Evolutionary conservation across 78 protist genomes (phyloP), one percentile per base, ranked within the genome.

Genomic region (Dictyostelium brefeldianum): DNA sequence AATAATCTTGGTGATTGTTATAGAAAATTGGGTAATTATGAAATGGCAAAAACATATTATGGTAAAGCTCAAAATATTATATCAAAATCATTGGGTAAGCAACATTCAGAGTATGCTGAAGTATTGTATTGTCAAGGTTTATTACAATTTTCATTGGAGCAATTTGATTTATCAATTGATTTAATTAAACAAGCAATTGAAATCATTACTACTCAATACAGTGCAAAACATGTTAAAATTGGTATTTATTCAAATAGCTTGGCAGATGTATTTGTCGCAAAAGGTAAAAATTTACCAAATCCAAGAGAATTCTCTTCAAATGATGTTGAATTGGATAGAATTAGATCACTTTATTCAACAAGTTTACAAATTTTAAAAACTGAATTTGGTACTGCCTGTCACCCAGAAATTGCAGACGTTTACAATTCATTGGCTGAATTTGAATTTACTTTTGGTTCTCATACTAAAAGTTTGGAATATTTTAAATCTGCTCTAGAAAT

Each of bases 31-130:
- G 62, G 46, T 20, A 59, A 78, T 9, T 59, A 31, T 64, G 85
- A 74, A 48, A 4, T 64, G 10, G 93, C 93, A 9, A 87, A 77
- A 48, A 59, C 65, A 2, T 56, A 51, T 48, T 59, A 87, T 77
- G 27, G 17, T 20, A 82, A 78, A 70, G 83, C 93, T 25, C 31
- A 48, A 22, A 31, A 18, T 2, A 48, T 50, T 9, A 87, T 87
- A 29, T 83, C 77, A 50, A 87, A 74, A 48, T 47, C 93, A 47
- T 56, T 87, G 18, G 93, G 93, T 41, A 65, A 46, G 5, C 25
- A 74, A n/a, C 93, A 87, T 64, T 87, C 93, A 1, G 93, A 87
- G 51, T 87, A 87, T 31, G 93, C 85, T 17, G 93, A 87, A 75
- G 83, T 87, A 17, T 25, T 77, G 2, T 87, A 87, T 87, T 70